phyloP scores from a whole-genome alignment of 352 stramenopile genomes.

The Phytophthora agathidicida region DNA sequence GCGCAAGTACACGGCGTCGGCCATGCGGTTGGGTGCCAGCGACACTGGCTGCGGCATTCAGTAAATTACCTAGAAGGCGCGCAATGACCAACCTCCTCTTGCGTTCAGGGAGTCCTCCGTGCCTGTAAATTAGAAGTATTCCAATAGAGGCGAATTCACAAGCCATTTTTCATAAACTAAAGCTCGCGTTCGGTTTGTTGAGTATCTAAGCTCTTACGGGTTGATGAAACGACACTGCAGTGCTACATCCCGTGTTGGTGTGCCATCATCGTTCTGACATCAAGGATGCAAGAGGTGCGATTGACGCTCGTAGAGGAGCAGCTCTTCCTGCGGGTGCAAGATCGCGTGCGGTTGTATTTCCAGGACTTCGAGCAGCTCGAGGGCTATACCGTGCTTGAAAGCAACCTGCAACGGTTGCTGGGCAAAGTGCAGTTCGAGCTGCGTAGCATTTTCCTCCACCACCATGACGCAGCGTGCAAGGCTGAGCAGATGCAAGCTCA shows the following conservation, averaged over 20 bases:
- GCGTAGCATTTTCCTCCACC: constrained; percentile 35
- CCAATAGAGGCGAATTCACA: constrained; percentile 42
- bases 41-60: constrained; percentile 53
- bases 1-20: constrained; percentile 59
- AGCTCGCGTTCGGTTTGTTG: neutral
- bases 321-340: constrained; percentile 32
- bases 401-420: constrained; percentile 40
- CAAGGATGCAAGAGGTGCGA: too few species aligned
- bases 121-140: constrained; percentile 59
- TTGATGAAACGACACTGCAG: constrained; percentile 8
- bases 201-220: neutral
- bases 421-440: constrained; percentile 46
- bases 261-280: too few species aligned
- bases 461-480: constrained; percentile 33
- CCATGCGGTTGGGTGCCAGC: constrained; percentile 47
- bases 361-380: constrained; percentile 49
- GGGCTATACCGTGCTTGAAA: constrained; percentile 38
- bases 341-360: constrained; percentile 41
- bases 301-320: constrained; percentile 46
- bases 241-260: neutral
- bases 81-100: constrained; percentile 5
- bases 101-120: constrained; percentile 12
- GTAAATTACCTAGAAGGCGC: constrained; percentile 47
- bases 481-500: constrained; percentile 27
- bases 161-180: constrained; percentile 24